phyloP scores from a whole-genome alignment of 805 yeast genomes.

The Candida hispaniensis region DNA sequence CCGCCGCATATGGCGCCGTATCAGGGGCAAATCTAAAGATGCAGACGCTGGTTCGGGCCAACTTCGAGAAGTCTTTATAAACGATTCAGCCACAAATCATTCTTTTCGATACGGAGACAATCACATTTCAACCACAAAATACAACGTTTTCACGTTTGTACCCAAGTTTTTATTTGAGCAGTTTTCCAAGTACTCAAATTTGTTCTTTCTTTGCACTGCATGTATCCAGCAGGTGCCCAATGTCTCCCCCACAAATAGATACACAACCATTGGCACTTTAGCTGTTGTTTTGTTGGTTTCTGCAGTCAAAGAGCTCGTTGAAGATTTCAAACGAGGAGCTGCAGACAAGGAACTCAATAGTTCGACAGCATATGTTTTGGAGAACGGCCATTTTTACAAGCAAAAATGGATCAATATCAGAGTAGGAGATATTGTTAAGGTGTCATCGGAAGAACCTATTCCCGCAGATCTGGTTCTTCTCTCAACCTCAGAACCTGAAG shows the following conservation, averaged over 20 bases:
- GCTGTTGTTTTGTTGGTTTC: conserved; percentile 77
- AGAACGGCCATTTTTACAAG: conserved; percentile 42
- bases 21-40: conserved; percentile 23
- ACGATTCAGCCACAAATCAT: conserved; percentile 47
- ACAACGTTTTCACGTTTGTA: conserved; percentile 81
- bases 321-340: conserved; percentile 75
- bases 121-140: conserved; percentile 89
- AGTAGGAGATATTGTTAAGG: conserved; percentile 85
- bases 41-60: conserved; percentile 38
- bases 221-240: conserved; percentile 93
- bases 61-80: conserved; percentile 58
- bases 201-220: conserved; percentile 87
- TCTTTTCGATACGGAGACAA: conserved; percentile 58
- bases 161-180: conserved; percentile 95
- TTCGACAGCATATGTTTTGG: conserved; percentile 57
- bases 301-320: conserved; percentile 82
- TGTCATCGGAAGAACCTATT: conserved; percentile 76
- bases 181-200: conserved; percentile 91
- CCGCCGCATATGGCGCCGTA: conserved; percentile 25
- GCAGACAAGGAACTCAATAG: conserved; percentile 86
- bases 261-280: conserved; percentile 88
- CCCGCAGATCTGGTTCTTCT: conserved; percentile 87
- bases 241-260: conserved; percentile 92
- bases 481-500: conserved; percentile 96
- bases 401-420: conserved; percentile 77